A percentile compares a stretch with the other conserved stretches of the same genome.
phyloP scores from a whole-genome alignment of 2,329 filamentous ascomycete species.

The Fusarium sp. region DNA sequence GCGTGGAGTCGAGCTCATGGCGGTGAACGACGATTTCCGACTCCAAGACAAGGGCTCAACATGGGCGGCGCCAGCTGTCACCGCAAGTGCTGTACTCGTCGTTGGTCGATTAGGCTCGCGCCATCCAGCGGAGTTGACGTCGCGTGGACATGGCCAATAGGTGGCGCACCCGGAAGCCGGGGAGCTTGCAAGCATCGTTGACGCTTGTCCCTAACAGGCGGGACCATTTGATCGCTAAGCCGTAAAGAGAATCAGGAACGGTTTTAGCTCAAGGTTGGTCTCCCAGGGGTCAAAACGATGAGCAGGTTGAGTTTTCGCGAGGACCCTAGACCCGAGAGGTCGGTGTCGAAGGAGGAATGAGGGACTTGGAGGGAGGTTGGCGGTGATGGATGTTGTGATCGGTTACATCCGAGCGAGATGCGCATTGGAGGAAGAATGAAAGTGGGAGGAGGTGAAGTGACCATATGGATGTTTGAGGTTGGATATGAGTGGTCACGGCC shows the following conservation, averaged over 20 bases:
- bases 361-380: slow-evolving; percentile 18
- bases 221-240: slow-evolving; percentile 41
- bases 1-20: slow-evolving; percentile 43
- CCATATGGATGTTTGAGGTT: slow-evolving; percentile 11
- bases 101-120: slow-evolving; percentile 34
- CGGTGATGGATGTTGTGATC: slow-evolving; percentile 36
- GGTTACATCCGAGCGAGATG: slow-evolving; percentile 40
- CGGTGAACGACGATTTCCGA: slow-evolving; percentile 41
- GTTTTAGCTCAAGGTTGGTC: slow-evolving; percentile 32
- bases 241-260: slow-evolving; percentile 33
- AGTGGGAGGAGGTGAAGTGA: slow-evolving; percentile 7
- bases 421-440: slow-evolving; percentile 24
- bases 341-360: slow-evolving; percentile 14
- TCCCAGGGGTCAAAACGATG: slow-evolving; percentile 23
- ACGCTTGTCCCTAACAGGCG: slow-evolving; percentile 37
- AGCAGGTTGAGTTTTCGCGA: background rate
- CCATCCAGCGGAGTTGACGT: slow-evolving; percentile 27
- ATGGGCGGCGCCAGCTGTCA: slow-evolving; percentile 43
- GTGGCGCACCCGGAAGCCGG: slow-evolving; percentile 40
- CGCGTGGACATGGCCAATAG: slow-evolving; percentile 40
- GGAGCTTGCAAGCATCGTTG: slow-evolving; percentile 34
- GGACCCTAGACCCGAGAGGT: slow-evolving; percentile 14
- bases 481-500: slow-evolving; percentile 23
- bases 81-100: slow-evolving; percentile 43
- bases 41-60: slow-evolving; percentile 35